Percentiles rank a stretch among this genome's conserved stretches.
These are phyloP conservation scores for Pythium guiyangense DNA, from an alignment of 352 stramenopile species.

Conservation along the genomic window DNA sequence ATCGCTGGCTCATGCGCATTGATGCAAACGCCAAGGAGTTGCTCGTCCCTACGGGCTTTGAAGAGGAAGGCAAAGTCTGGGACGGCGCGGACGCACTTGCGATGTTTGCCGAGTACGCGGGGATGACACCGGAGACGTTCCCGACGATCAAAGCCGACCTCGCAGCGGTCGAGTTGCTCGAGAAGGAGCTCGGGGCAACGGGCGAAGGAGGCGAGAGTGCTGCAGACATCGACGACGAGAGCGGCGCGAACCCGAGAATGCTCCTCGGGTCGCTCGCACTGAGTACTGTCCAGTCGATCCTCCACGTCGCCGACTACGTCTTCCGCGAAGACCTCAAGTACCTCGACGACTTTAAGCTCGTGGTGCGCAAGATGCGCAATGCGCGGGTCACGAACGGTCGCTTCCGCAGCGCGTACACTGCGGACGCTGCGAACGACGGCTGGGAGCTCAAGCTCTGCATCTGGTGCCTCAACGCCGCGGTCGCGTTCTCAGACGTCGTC, in stretches of 20 bases:
- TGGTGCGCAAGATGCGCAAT: slow-evolving; percentile 35
- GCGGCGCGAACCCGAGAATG: slow-evolving; percentile 11
- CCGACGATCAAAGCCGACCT: slow-evolving; percentile 33
- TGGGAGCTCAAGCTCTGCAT: slow-evolving; percentile 80
- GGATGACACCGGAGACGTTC: slow-evolving; percentile 46
- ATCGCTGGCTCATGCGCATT: slow-evolving; percentile 52
- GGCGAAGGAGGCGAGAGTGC: slow-evolving; percentile 13
- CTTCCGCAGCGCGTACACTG: slow-evolving; percentile 13
- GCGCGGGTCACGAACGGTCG: slow-evolving; percentile 11
- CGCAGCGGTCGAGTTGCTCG: slow-evolving; percentile 42
- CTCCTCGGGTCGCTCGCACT: slow-evolving; percentile 51
- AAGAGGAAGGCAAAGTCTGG: slow-evolving; percentile 76
- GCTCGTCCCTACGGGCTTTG: slow-evolving; percentile 51
- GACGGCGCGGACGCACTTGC: slow-evolving; percentile 52
- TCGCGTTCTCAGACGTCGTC: slow-evolving; percentile 79
- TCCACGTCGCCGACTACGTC: slow-evolving; percentile 80
- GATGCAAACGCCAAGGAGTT: slow-evolving; percentile 34
- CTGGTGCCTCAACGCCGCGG: slow-evolving; percentile 82
- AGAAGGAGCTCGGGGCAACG: slow-evolving; percentile 39
- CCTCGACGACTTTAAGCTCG: slow-evolving; percentile 78
- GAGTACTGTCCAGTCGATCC: slow-evolving; percentile 48
- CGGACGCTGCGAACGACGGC: slow-evolving; percentile 17
- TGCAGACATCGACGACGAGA: too few species aligned
- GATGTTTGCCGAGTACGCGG: slow-evolving; percentile 65
- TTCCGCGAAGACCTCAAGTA: slow-evolving; percentile 76